Evolutionary conservation across 106 monocot species (phyloP).

Genomic region (Dendrobium huoshanense): DNA sequence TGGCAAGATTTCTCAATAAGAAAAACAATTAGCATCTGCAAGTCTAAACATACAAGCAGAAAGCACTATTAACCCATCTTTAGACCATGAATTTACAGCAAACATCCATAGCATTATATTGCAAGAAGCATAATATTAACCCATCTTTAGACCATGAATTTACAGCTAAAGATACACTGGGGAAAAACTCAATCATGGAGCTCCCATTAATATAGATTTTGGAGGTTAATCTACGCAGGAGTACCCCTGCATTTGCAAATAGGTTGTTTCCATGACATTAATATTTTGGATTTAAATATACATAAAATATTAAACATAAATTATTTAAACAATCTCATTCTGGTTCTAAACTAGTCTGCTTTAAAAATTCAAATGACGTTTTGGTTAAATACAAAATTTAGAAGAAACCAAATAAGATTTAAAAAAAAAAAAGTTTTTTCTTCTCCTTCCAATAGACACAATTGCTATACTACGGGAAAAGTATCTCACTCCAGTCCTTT

Average conservation of each 20-base stretch:
- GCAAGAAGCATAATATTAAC: neutral
- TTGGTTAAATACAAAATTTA: neutral
- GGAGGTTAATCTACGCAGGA: neutral
- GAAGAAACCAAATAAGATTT: neutral
- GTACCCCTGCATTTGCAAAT: neutral
- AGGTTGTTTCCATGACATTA: neutral
- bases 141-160: neutral
- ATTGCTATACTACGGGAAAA: neutral
- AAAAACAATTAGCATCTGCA: neutral
- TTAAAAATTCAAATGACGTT: neutral
- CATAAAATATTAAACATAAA: too few species aligned
- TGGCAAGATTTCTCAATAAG: neutral
- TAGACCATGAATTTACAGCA: neutral
- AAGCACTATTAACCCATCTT: neutral
- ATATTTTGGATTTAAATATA: neutral
- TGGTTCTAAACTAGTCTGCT: neutral
- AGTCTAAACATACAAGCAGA: neutral
- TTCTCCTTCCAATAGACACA: neutral
- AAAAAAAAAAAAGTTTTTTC: neutral
- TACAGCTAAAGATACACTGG: neutral
- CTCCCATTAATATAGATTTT: neutral
- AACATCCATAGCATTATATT: neutral
- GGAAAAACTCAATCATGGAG: neutral
- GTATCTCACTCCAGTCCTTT: conserved; percentile 73
- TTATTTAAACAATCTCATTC: neutral